Base-by-base conservation (phyloP, 768 basidiomycete genomes). In the Leccinum olivaceopallidum region DNA sequence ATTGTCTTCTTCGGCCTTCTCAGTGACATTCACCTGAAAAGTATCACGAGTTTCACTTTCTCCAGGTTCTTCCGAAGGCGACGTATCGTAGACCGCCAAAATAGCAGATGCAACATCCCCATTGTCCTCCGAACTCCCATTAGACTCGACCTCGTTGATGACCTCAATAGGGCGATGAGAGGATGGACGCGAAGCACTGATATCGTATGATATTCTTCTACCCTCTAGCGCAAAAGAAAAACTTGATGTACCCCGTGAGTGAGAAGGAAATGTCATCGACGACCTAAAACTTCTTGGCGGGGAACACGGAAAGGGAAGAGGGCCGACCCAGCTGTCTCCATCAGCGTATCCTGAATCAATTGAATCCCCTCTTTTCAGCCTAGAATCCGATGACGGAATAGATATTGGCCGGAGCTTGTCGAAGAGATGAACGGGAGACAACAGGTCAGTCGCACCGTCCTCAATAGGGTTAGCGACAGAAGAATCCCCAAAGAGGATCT, bases 371-470 rank as follows among this genome's bases (percentile, higher is more conserved):
- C 69, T 73, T 47, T 69, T 59, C 42, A 56, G 56, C 37, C 44
- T 68, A 53, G 67, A 63, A 54, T 58, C 49, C 18, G 58, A 53
- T 22, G 61, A 53, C 56, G 65, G 58, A 16, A 71, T 64, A 10
- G 68, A 63, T 56, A 82, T 76, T n/a, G 76, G 77, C 56, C 76
- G 80, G 60, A 81, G 76, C 60, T 49, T 71, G 61, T 74, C 78
- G 9, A 83, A 82, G n/a, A 89, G 69, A 50, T 86, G 77, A 20
- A 89, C 84, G 3, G 89, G 89, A 16, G 89, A 89, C 36, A 88
- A 74, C 52, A 30, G 77, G 53, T 65, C 60, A 30, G 51, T n/a
- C 2, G 47, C 12, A 53, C 57, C 37, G 30, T 37, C 57, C 18
- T 52, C 60, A 5, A 52, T 10, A 7, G 49, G 56, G 26, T 50